Evolutionary conservation across 179 eudicot genomes (phyloP).

Genomic region (Silene noctiflora): DNA sequence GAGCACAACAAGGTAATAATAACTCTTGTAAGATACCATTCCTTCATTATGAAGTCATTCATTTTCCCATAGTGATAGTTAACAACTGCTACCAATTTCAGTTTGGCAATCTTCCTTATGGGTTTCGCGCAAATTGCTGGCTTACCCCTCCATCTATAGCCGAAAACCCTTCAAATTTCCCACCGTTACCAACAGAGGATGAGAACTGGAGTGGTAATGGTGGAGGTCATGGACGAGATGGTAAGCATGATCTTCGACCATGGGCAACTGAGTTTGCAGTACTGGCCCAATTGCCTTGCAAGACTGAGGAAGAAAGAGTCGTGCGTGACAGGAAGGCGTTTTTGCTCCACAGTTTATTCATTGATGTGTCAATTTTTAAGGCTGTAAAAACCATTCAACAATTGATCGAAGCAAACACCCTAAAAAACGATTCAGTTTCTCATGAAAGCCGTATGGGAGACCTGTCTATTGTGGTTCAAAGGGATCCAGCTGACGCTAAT

Average conservation of each 20-base stretch:
- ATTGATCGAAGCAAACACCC: conserved; percentile 39
- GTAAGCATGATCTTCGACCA: conserved; percentile 64
- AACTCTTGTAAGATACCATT: neutral
- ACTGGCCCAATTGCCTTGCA: conserved; percentile 74
- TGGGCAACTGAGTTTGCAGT: conserved; percentile 96
- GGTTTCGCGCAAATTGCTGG: conserved; percentile 96
- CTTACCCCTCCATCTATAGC: conserved; percentile 68
- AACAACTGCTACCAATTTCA: conserved; percentile 26
- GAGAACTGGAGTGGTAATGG: conserved; percentile 94
- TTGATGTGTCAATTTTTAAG: conserved; percentile 72
- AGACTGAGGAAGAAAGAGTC: conserved; percentile 89
- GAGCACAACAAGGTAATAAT: conserved; percentile 84
- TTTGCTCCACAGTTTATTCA: conserved; percentile 84
- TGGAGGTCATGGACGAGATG: conserved; percentile 84
- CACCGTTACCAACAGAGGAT: conserved; percentile 74
- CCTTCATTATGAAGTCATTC: neutral
- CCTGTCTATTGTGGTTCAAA: conserved; percentile 57
- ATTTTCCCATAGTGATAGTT: neutral
- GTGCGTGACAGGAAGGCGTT: conserved; percentile 91
- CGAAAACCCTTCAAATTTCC: conserved; percentile 58
- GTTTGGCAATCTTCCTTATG: conserved; percentile 99
- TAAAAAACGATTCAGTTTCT: conserved; percentile 30
- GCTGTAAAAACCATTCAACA: conserved; percentile 64
- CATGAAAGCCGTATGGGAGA: conserved; percentile 75
- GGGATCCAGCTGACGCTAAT: conserved; percentile 65